phyloP scores from a whole-genome alignment of 164 flowering plant genomes.

The Magnolia officinalis region DNA sequence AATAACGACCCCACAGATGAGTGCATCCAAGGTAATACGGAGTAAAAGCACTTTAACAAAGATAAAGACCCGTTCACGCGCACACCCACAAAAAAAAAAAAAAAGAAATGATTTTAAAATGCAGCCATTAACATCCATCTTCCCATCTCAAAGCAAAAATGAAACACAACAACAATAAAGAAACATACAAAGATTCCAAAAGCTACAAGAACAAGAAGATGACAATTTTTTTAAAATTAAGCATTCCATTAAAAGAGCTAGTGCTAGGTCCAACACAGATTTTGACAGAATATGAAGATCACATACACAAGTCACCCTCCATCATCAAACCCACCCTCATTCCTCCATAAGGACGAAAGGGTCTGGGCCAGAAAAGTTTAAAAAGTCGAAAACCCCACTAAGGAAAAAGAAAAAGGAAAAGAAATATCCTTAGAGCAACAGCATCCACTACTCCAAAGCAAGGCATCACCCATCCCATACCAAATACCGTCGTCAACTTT shows the following conservation, averaged over 20 bases:
- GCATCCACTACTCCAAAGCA: not conserved
- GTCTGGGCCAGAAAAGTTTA: not conserved
- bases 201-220: not conserved
- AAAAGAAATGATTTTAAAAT: not conserved
- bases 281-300: conserved; percentile 9
- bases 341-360: not conserved
- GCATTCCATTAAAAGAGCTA: not conserved
- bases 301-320: not conserved
- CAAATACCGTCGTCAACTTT: not conserved
- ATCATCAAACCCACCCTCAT: not conserved
- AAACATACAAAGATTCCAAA: not conserved
- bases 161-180: not conserved
- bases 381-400: not conserved
- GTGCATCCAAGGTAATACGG: not conserved
- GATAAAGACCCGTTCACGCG: not conserved
- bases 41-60: not conserved
- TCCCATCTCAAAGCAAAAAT: not conserved
- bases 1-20: not conserved
- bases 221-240: not conserved
- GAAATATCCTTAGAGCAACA: not conserved
- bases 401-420: not conserved
- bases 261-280: conserved; percentile 5
- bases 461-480: not conserved
- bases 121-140: not conserved
- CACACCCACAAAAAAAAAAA: not conserved